These are phyloP conservation scores for Globisporangium nagaii DNA, from an alignment of 352 stramenopile genomes.

Conservation along the genomic window DNA sequence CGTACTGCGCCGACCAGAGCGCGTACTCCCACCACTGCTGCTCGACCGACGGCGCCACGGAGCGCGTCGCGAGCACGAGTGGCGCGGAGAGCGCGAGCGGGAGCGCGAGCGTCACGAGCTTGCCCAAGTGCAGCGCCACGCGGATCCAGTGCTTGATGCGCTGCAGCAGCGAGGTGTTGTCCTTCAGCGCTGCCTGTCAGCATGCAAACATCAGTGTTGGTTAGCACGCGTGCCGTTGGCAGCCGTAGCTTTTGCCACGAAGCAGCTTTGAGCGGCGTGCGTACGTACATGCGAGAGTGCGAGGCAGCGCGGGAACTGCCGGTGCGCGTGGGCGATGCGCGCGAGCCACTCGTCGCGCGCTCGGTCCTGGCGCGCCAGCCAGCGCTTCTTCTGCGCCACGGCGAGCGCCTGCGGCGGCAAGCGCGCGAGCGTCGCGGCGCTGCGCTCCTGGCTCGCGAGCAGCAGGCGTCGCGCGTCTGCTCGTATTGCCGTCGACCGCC, in stretches of 20 bases:
- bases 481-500: neutral
- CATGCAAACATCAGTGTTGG: neutral
- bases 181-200: neutral
- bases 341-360: constrained; percentile 3
- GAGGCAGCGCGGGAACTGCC: constrained; percentile 12
- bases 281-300: constrained; percentile 11
- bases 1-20: constrained; percentile 49
- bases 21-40: constrained; percentile 63
- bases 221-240: no score
- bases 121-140: constrained; percentile 46
- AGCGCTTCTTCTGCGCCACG: constrained; percentile 9
- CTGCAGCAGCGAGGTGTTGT: constrained; percentile 19
- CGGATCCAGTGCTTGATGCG: constrained; percentile 41
- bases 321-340: neutral
- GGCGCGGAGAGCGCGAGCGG: constrained; percentile 44
- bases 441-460: neutral
- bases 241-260: no score
- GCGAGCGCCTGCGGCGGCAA: constrained; percentile 10
- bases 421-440: neutral
- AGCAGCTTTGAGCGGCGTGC: no score
- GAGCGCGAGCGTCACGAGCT: constrained; percentile 46
- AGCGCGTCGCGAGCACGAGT: constrained; percentile 26
- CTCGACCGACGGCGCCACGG: constrained; percentile 23
- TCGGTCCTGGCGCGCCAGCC: constrained; percentile 1
- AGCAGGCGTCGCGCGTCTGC: neutral